Percentiles rank a stretch among this genome's conserved stretches.
phyloP scores from a whole-genome alignment of 495 filamentous ascomycete species.

The Xylaria nigripes region DNA sequence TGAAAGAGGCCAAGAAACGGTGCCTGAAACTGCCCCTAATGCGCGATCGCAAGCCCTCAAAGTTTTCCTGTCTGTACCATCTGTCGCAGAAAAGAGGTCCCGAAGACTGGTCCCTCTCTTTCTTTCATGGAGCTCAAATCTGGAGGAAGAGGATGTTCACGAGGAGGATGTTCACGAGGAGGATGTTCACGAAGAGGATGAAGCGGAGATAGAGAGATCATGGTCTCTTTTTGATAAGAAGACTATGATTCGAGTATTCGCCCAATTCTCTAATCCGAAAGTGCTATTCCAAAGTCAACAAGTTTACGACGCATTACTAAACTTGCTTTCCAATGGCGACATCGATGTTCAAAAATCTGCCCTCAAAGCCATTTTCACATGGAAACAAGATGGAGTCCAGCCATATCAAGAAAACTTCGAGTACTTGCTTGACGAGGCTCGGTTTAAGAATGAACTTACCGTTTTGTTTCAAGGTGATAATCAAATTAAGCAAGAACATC shows the following conservation, averaged over 20 bases:
- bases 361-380: slow-evolving; percentile 77
- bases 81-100: slow-evolving; percentile 76
- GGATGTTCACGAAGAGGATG: slow-evolving; percentile 26
- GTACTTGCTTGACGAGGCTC: slow-evolving; percentile 81
- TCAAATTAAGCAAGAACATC: slow-evolving; percentile 65
- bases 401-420: slow-evolving; percentile 81
- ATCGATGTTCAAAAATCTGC: slow-evolving; percentile 77
- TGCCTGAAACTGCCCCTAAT: slow-evolving; percentile 30
- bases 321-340: slow-evolving; percentile 76
- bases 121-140: slow-evolving; percentile 60
- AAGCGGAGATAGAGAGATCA: slow-evolving; percentile 46
- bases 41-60: slow-evolving; percentile 71
- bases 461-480: slow-evolving; percentile 79
- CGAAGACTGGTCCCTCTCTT: slow-evolving; percentile 78
- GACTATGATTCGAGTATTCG: slow-evolving; percentile 71
- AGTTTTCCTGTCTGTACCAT: slow-evolving; percentile 63
- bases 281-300: slow-evolving; percentile 69
- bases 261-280: slow-evolving; percentile 74
- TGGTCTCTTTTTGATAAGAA: slow-evolving; percentile 60
- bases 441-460: slow-evolving; percentile 85
- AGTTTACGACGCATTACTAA: slow-evolving; percentile 65
- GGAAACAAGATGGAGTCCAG: slow-evolving; percentile 68
- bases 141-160: slow-evolving; percentile 36
- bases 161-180: slow-evolving; percentile 32
- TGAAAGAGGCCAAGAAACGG: slow-evolving; percentile 39